Percentiles rank a stretch among this genome's conserved stretches.
Conservation (phyloP, 2,329 filamentous ascomycete genomes). For the Apiospora koreana region DNA sequence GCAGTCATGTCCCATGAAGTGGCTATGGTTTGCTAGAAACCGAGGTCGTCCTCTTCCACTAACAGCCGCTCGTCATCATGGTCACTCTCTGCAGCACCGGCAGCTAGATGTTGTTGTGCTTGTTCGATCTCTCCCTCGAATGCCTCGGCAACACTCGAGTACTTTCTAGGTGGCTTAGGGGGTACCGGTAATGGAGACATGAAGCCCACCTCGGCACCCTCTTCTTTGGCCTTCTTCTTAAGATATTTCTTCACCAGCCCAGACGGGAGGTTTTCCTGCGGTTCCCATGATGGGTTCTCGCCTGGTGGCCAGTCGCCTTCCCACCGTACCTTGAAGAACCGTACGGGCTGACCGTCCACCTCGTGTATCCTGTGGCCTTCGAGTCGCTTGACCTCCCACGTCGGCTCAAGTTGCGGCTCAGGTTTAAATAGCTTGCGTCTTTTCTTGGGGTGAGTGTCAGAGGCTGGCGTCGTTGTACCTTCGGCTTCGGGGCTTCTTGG, state of each 20-base stretch:
- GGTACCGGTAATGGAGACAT: conserved; percentile 22
- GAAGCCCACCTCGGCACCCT: neutral
- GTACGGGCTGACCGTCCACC: conserved; percentile 35
- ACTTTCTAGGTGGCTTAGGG: conserved; percentile 28
- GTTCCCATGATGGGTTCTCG: conserved; percentile 61
- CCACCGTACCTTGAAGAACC: conserved; percentile 57
- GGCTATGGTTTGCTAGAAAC: neutral
- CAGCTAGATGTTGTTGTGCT: conserved; percentile 2
- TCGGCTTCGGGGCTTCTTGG: neutral
- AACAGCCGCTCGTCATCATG: conserved; percentile 14
- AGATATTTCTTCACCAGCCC: conserved; percentile 44
- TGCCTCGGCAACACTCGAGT: conserved; percentile 37
- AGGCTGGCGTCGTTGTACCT: neutral
- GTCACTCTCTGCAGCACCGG: neutral
- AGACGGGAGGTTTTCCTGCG: conserved; percentile 49
- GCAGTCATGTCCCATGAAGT: neutral
- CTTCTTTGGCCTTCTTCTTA: conserved; percentile 29
- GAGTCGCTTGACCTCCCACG: conserved; percentile 47
- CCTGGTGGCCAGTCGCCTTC: conserved; percentile 56
- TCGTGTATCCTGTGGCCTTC: conserved; percentile 42
- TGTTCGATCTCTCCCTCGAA: conserved; percentile 27
- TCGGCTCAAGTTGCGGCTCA: conserved; percentile 10
- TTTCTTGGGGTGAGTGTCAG: neutral
- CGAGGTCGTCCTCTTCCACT: conserved; percentile 11
- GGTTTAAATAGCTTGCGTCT: neutral